Evolutionary conservation across 2,329 filamentous ascomycete genomes (phyloP).

Genomic region (Colletotrichum lentis): DNA sequence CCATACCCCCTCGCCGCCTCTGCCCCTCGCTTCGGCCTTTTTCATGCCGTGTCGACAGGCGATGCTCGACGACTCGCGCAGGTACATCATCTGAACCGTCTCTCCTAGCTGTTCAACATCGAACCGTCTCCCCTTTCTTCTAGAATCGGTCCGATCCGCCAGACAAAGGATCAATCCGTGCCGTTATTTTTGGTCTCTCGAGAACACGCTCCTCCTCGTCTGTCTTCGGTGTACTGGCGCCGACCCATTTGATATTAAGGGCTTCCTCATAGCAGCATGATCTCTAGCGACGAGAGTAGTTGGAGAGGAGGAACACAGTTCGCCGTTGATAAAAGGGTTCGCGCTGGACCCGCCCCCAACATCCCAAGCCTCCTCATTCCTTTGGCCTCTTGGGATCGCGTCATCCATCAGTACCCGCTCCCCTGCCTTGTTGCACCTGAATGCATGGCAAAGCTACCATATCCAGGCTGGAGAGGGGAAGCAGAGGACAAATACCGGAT

Average conservation of each 20-base stretch:
- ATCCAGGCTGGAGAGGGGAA: too few species aligned
- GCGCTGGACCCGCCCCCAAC: constrained; percentile 2
- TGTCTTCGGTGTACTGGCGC: neutral
- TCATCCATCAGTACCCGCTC: constrained; percentile 25
- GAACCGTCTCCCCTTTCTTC: constrained; percentile 7
- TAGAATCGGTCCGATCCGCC: constrained; percentile 11
- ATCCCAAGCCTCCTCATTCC: neutral
- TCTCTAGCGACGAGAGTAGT: neutral
- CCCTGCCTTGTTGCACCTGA: neutral
- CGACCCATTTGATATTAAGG: neutral
- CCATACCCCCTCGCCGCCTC: constrained; percentile 4
- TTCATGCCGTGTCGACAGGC: neutral
- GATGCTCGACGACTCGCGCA: constrained; percentile 11
- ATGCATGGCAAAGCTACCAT: neutral
- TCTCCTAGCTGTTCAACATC: neutral
- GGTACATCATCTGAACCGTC: constrained; percentile 25
- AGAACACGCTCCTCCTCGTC: neutral
- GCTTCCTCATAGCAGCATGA: constrained; percentile 5
- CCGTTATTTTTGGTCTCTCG: constrained; percentile 13
- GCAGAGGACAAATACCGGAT: constrained; percentile 56
- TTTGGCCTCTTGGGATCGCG: constrained; percentile 30
- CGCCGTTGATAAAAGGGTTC: neutral
- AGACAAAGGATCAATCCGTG: constrained; percentile 18
- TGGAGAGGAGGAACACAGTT: constrained; percentile 16
- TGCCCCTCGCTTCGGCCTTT: neutral